Evolutionary conservation across 331 rosid genomes (phyloP), one percentile per base, ranked within the genome.

Genomic region (Cydonia oblonga): DNA sequence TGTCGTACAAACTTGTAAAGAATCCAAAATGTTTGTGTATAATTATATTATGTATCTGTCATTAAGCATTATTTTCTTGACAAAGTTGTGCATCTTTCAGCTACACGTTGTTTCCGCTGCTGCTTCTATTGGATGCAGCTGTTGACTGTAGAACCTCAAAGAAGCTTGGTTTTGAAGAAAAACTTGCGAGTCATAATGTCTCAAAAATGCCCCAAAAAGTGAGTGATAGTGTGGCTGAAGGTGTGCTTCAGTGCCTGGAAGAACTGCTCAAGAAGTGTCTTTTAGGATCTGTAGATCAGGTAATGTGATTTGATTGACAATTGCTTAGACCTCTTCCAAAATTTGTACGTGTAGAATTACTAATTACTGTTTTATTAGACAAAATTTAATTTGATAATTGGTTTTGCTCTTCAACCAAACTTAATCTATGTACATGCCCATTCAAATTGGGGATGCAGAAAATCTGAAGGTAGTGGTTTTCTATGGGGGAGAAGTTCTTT

Each of bases 211-310:
- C 86, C 28, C 70, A 76, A 73, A 77, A 73, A 82, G 89, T 93
- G 81, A 85, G 87, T 69, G 98, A 93, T 65, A 60, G 72, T 3
- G 86, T 93, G 79, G 98, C 97, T 16, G 98, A 93, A 91, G 97
- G 96, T 23, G 88, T 88, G 29, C 87, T 93, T 70, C 82, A 71
- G 54, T 93, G 98, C 85, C 86, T 93, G 76, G 89, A 86, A 80
- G 97, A 89, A 70, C 91, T 93, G 71, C 83, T 93, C 72, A 81
- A 64, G 65, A 93, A 93, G 89, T 93, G 98, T 76, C 77, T 53
- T 75, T 76, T 93, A 79, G 87, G 80, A 79, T 91, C 98, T 54
- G 89, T 86, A 78, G 92, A 91, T 68, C 98, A 90, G 98, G 98
- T 93, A 61, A 64, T 77, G 69, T 70, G 53, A 67, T 81, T 75